Percentiles rank a stretch among this genome's conserved stretches.
phyloP scores from a whole-genome alignment of 306 rosid genomes.

The Styphnolobium japonicum region DNA sequence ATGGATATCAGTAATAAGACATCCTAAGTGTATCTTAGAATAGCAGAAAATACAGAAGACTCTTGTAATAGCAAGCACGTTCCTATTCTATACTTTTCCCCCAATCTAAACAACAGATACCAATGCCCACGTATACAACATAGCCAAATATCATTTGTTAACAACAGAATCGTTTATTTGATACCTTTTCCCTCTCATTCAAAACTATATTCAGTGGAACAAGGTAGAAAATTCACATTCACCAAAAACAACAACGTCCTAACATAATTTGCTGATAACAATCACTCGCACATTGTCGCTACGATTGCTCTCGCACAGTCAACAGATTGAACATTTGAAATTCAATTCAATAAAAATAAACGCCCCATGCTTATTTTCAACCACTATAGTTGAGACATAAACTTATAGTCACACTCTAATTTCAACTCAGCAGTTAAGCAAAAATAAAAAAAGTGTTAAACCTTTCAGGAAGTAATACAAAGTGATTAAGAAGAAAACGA shows the following conservation, averaged over 20 bases:
- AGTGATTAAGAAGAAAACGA: neutral
- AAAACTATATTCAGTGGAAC: neutral
- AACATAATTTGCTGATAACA: neutral
- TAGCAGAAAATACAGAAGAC: neutral
- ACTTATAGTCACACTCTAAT: conserved; percentile 12
- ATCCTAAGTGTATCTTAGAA: neutral
- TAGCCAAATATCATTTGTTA: neutral
- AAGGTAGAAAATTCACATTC: conserved; percentile 6
- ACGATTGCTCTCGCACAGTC: neutral
- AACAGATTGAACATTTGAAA: conserved; percentile 3
- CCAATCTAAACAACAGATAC: neutral
- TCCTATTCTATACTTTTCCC: neutral
- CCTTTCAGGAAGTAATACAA: neutral
- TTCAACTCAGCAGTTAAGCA: conserved; percentile 25
- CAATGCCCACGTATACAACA: neutral
- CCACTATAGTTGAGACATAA: neutral
- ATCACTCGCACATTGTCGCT: neutral
- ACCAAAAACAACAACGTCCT: neutral
- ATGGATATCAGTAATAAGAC: neutral
- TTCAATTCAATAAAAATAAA: neutral
- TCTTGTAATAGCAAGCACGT: neutral
- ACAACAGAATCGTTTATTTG: neutral
- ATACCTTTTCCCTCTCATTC: neutral
- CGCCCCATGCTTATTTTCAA: neutral
- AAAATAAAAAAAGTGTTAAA: neutral